These are phyloP conservation scores for Exophiala calicioides DNA, from an alignment of 2,329 filamentous ascomycete species.

Conservation along the genomic window DNA sequence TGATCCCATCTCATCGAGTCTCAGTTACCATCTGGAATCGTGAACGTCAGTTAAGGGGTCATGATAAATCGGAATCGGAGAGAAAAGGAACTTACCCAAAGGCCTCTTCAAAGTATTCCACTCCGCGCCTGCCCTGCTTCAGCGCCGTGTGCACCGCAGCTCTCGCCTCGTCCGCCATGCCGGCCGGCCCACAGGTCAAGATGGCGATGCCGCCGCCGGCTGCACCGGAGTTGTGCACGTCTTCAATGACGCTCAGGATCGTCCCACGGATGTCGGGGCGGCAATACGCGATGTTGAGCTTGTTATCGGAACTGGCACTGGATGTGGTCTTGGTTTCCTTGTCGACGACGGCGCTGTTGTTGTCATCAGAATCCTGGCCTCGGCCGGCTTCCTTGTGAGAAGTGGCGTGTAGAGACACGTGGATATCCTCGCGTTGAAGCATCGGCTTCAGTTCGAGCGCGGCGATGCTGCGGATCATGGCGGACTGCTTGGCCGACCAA, in stretches of 20 bases:
- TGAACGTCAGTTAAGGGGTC: too few relatives aligned
- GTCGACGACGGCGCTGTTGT: conserved; percentile 2
- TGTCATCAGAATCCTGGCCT: too few relatives aligned
- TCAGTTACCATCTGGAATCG: too few relatives aligned
- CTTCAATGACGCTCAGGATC: conserved; percentile 37
- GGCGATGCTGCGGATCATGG: conserved; percentile 36
- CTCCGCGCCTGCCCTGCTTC: conserved; percentile 33
- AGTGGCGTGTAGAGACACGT: conserved; percentile 35
- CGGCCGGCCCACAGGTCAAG: conserved; percentile 47
- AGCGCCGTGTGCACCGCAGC: conserved; percentile 41
- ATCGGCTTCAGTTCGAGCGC: conserved; percentile 32
- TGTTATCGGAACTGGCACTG: too few relatives aligned
- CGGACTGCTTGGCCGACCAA: conserved; percentile 37
- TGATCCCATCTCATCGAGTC: too few relatives aligned
- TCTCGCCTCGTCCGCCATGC: conserved; percentile 49
- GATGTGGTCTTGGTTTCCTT: neutral
- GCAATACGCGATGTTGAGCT: conserved; percentile 33
- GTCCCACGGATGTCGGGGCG: conserved; percentile 41
- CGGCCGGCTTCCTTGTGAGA: conserved; percentile 27
- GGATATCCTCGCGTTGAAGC: conserved; percentile 35
- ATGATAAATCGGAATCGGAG: too few relatives aligned
- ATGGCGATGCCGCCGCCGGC: conserved; percentile 38
- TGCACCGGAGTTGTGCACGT: conserved; percentile 32
- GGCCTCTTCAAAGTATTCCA: conserved; percentile 51
- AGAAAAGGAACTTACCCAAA: conserved; percentile 36